Evolutionary conservation across 768 basidiomycete species (phyloP).

Genomic region (Lactarius psammicola): DNA sequence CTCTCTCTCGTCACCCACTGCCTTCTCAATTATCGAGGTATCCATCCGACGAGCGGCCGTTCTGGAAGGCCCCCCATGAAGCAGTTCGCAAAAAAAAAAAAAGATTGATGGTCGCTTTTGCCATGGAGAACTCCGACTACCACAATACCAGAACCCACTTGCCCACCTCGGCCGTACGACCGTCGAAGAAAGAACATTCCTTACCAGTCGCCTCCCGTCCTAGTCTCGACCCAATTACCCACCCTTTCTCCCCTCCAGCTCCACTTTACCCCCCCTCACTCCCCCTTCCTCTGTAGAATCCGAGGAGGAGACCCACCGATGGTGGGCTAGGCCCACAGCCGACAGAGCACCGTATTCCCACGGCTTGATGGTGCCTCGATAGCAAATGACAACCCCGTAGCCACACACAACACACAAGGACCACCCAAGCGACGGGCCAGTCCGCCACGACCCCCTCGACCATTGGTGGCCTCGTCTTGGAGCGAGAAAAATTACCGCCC

Average conservation of each 20-base stretch:
- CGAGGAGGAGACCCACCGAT: not conserved
- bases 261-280: not conserved
- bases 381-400: not conserved
- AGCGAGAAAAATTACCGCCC: not conserved
- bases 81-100: not conserved
- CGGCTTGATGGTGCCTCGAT: not conserved
- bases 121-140: conserved; percentile 1
- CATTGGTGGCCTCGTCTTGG: not conserved
- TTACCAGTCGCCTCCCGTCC: not conserved
- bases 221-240: not conserved
- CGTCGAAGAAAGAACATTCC: not conserved
- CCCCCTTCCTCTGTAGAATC: not conserved
- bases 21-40: conserved; percentile 11
- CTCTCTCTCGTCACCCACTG: conserved; percentile 6
- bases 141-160: not conserved
- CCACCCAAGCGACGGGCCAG: not conserved
- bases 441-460: not conserved
- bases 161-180: not conserved
- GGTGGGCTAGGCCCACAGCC: not conserved
- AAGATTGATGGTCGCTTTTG: conserved; percentile 7
- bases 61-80: not conserved
- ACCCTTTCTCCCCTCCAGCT: not conserved
- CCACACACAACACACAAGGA: not conserved
- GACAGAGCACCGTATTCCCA: not conserved
- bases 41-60: conserved; percentile 17